These are phyloP conservation scores for Nothophoma quercina DNA, from an alignment of 2,329 filamentous ascomycete species.

Conservation along the genomic window DNA sequence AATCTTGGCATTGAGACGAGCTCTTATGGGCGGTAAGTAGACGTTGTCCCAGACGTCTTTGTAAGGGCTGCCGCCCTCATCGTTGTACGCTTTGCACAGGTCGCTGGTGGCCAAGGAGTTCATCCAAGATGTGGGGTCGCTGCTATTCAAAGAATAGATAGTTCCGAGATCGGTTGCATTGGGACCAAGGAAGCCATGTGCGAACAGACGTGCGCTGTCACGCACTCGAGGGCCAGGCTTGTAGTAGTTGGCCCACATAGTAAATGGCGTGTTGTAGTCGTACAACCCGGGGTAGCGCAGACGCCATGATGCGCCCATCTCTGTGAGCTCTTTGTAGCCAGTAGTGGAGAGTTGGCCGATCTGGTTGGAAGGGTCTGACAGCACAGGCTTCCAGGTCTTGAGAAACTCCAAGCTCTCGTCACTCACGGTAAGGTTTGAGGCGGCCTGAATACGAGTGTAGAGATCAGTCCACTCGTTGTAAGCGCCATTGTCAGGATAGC, in stretches of 20 bases:
- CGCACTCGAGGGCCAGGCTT: constrained; percentile 61
- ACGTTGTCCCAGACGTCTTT: constrained; percentile 58
- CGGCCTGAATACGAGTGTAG: constrained; percentile 58
- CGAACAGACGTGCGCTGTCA: constrained; percentile 68
- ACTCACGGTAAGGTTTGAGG: constrained; percentile 59
- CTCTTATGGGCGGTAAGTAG: constrained; percentile 62
- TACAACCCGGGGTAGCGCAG: constrained; percentile 59
- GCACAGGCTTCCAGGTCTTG: constrained; percentile 64
- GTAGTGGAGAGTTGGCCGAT: constrained; percentile 67
- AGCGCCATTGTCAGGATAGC: constrained; percentile 68
- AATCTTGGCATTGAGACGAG: constrained; percentile 63
- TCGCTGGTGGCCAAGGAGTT: constrained; percentile 71
- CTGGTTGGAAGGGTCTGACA: constrained; percentile 63
- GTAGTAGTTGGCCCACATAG: constrained; percentile 72
- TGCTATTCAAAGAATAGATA: constrained; percentile 66
- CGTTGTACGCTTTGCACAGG: constrained; percentile 66
- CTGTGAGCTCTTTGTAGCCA: constrained; percentile 68
- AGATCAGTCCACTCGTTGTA: constrained; percentile 63
- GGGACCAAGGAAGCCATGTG: constrained; percentile 67
- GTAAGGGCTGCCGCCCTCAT: constrained; percentile 60
- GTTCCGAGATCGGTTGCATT: constrained; percentile 62
- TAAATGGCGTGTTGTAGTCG: constrained; percentile 58
- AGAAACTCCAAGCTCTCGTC: constrained; percentile 64
- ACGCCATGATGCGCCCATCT: constrained; percentile 62
- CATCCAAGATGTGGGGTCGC: constrained; percentile 62